Evolutionary conservation across 176 grass and related monocot genomes (phyloP).

Genomic region (Phyllostachys edulis): DNA sequence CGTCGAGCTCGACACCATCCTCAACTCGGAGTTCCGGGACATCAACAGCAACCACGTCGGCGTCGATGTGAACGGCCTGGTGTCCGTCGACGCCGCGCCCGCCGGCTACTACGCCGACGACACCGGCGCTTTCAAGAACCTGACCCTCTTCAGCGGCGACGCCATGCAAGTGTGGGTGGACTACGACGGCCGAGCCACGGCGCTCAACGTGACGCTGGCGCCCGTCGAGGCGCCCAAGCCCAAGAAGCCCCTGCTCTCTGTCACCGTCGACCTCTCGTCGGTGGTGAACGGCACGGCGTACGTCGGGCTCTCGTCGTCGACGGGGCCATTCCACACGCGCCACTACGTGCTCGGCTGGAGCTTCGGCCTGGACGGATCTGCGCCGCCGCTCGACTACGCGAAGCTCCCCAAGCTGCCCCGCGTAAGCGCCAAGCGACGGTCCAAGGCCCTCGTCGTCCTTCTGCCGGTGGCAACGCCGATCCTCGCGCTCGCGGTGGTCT

Average conservation of each 20-base stretch:
- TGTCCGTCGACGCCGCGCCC: constrained; percentile 20
- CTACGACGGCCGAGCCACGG: constrained; percentile 10
- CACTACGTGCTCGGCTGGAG: constrained; percentile 63
- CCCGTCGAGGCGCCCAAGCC: background rate
- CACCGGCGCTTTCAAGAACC: background rate
- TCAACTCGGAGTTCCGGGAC: constrained; percentile 38
- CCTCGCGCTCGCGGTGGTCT: background rate
- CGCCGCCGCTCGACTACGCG: constrained; percentile 40
- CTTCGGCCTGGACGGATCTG: constrained; percentile 42
- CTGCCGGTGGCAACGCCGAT: constrained; percentile 20
- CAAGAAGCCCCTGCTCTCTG: constrained; percentile 35
- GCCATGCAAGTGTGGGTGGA: constrained; percentile 47
- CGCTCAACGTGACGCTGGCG: constrained; percentile 34
- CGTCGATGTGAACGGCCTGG: constrained; percentile 32
- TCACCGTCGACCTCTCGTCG: constrained; percentile 29
- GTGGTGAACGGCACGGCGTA: constrained; percentile 32
- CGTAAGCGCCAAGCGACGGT: background rate
- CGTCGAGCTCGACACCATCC: constrained; percentile 39
- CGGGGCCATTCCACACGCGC: constrained; percentile 42
- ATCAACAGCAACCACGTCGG: constrained; percentile 47
- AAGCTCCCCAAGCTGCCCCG: constrained; percentile 33
- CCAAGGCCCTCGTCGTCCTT: constrained; percentile 20
- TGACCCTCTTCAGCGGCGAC: constrained; percentile 35
- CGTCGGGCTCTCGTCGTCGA: constrained; percentile 46
- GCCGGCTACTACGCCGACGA: constrained; percentile 35